phyloP scores from a whole-genome alignment of 345 rosid genomes.

The Corchorus capsularis region DNA sequence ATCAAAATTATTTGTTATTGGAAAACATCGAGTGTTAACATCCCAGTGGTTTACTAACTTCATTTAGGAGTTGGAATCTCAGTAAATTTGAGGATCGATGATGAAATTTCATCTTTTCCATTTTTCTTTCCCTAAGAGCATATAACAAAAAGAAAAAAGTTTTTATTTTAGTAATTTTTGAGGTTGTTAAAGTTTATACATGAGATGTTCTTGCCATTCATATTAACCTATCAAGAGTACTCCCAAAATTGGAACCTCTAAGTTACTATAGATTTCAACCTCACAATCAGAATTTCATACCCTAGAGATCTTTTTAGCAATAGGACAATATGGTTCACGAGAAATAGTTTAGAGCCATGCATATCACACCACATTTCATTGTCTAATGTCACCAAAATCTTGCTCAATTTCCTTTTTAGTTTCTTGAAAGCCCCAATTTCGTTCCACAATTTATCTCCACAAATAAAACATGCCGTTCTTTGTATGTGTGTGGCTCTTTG shows the following conservation, averaged over 20 bases:
- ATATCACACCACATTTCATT: background rate
- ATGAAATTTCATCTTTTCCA: no score
- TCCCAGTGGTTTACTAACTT: no score
- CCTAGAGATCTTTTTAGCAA: background rate
- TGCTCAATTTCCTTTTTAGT: background rate
- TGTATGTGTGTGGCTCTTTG: background rate
- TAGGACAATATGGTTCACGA: slow-evolving; percentile 13
- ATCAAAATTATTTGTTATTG: no score
- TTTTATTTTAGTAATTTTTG: background rate
- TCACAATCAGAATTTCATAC: background rate
- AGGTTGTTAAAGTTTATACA: background rate
- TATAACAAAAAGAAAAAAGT: background rate
- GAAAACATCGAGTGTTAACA: no score
- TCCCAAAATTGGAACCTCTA: background rate
- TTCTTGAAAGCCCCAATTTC: background rate
- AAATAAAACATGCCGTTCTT: background rate
- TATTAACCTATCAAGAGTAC: background rate
- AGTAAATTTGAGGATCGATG: no score
- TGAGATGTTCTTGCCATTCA: background rate
- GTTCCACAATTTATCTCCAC: background rate
- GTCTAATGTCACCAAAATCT: background rate
- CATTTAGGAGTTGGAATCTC: no score
- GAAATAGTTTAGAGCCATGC: slow-evolving; percentile 6
- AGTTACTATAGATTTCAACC: background rate
- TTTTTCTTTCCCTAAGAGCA: no score